Base-by-base conservation (phyloP, 2,329 filamentous ascomycete species). In the Pochonia chlamydosporia region DNA sequence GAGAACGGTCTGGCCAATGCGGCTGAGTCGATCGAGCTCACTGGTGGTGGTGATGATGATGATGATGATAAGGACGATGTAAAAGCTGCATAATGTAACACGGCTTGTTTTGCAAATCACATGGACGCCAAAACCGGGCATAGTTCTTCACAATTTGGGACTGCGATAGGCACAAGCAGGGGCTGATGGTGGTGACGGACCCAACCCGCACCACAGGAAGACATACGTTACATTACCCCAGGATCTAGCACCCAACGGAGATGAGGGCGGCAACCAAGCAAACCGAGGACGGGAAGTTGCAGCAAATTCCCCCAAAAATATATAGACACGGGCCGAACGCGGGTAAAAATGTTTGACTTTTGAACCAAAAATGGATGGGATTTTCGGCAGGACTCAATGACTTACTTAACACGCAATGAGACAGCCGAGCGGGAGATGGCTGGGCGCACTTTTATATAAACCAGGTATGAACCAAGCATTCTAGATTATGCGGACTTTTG, bases 1-100 rank as follows among this genome's bases (percentile, higher is more conserved):
- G 66, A 67, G 42, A 67, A 66, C 16, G 75, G 72, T 0, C 51
- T 79, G 43, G 68, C 58, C 14, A 61, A 54, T 18, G 66, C 63
- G 1, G 64, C 70, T 1, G 65, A 61, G 28, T 64, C 61, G 1
- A 62, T 73, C 3, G 64, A 71, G 50, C 54, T 74, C 25, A 62
- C 62, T 26, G 65, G 55, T 0, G 61, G 59, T 3, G 62, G 62
- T 4, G 56, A 49, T 1, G 59, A 61, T 33, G 61, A 59, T 3
- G 62, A 62, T 4, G 56, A 49, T 1, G 59, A 61, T 33, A 48
- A 43, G 1, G 56, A 58, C 10, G 56, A 57, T 25, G 33, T 49
- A 35, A 36, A 49, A 33, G 39, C 45, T 11, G 40, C 49, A 25
- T 47, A 37, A 31, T 26, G 26, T 13, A 31, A n/a, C 28, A n/a